Evolutionary conservation across 768 basidiomycete genomes (phyloP).

Genomic region (Auricularia sp.): DNA sequence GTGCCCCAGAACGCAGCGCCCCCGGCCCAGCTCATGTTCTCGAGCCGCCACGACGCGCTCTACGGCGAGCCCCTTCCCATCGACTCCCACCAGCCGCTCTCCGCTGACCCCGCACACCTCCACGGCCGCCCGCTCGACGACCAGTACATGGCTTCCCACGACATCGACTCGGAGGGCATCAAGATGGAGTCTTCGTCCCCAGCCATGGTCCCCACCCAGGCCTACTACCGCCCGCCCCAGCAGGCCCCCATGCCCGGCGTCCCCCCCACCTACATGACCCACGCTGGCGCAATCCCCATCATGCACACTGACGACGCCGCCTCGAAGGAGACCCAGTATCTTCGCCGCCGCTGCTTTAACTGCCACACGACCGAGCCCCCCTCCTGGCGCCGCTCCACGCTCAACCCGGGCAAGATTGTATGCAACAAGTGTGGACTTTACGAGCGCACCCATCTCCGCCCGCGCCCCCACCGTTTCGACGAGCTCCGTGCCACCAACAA

Average conservation of each 20-base stretch:
- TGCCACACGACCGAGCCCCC: conserved; percentile 89
- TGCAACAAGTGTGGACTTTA: conserved; percentile 92
- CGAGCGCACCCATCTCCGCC: conserved; percentile 78
- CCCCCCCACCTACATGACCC: conserved; percentile 29
- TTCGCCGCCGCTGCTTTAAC: conserved; percentile 81
- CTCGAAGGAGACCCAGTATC: conserved; percentile 83
- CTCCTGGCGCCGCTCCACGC: conserved; percentile 77
- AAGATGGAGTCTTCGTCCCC: conserved; percentile 57
- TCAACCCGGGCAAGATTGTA: conserved; percentile 82
- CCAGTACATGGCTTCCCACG: conserved; percentile 28
- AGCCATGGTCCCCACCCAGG: conserved; percentile 56
- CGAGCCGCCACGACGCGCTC: conserved; percentile 26
- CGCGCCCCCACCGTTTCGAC: conserved; percentile 77
- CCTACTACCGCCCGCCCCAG: conserved; percentile 34
- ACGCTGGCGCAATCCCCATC: conserved; percentile 48
- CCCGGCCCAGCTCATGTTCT: conserved; percentile 32
- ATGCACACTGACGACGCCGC: conserved; percentile 88
- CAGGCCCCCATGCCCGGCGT: conserved; percentile 20
- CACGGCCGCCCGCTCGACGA: conserved; percentile 19
- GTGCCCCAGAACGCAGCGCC: conserved; percentile 31
- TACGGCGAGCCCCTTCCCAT: conserved; percentile 32
- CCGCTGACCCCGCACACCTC: conserved; percentile 23
- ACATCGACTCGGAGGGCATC: conserved; percentile 31
- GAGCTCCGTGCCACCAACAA: conserved; percentile 83
- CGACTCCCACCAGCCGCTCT: conserved; percentile 31